Evolutionary conservation across 768 basidiomycete species (phyloP).

Genomic region (Suillus bovinus): DNA sequence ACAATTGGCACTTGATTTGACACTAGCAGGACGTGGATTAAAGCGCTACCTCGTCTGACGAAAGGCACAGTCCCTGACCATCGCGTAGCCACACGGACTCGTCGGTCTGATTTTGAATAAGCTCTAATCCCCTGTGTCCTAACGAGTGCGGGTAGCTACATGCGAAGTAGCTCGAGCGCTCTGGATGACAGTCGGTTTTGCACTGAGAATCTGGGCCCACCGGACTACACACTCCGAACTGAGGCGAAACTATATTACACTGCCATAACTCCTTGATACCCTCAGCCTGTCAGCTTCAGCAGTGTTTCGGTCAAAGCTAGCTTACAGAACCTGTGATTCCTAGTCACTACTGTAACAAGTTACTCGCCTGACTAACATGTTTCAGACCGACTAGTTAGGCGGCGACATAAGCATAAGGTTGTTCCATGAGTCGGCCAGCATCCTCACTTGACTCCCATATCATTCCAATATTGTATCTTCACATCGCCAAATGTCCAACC

Average conservation of each 20-base stretch:
- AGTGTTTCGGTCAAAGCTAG: background rate
- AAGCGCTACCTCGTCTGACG: background rate
- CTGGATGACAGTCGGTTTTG: background rate
- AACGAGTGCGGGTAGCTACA: background rate
- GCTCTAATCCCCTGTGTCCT: background rate
- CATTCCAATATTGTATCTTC: background rate
- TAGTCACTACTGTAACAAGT: background rate
- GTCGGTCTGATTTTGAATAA: too few relatives aligned
- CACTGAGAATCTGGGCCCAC: background rate
- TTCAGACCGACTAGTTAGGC: background rate
- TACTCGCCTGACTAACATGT: background rate
- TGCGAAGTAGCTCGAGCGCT: background rate
- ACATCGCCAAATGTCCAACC: constrained; percentile 15
- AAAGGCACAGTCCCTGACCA: background rate
- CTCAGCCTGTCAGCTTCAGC: background rate
- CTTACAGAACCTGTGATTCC: background rate
- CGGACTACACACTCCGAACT: background rate
- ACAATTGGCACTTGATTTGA: background rate
- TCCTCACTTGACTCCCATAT: background rate
- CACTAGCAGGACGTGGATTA: background rate
- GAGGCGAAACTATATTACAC: background rate
- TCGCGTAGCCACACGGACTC: too few relatives aligned
- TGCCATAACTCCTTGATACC: background rate
- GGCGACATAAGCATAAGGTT: background rate
- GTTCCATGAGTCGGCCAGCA: background rate